These are phyloP conservation scores for Candida patagonica DNA, from an alignment of 805 yeast genomes.

Conservation along the genomic window DNA sequence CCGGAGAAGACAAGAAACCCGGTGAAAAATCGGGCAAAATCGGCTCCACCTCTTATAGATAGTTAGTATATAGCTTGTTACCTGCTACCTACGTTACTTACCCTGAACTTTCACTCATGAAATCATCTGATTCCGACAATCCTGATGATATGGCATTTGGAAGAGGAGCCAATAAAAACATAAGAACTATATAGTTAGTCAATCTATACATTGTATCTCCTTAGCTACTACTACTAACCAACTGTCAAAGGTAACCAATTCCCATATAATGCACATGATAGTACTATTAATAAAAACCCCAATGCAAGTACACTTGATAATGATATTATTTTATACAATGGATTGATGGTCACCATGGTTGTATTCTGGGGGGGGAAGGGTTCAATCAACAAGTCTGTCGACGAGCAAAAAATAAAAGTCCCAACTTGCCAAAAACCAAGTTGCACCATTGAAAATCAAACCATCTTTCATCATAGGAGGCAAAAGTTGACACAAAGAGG, in stretches of 20 bases:
- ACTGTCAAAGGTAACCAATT: conserved; percentile 88
- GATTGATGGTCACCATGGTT: conserved; percentile 36
- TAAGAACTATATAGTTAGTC: conserved; percentile 32
- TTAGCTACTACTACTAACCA: conserved; percentile 29
- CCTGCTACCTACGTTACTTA: conserved; percentile 16
- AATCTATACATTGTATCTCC: background rate
- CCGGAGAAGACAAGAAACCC: conserved; percentile 74
- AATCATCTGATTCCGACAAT: conserved; percentile 43
- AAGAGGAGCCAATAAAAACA: conserved; percentile 60
- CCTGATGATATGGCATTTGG: conserved; percentile 55
- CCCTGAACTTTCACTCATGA: conserved; percentile 47
- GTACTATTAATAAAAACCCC: conserved; percentile 79
- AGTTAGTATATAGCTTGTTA: background rate
- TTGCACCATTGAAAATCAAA: no score
- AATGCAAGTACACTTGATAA: conserved; percentile 72
- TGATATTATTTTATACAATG: conserved; percentile 68
- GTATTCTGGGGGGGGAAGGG: no score
- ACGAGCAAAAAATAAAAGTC: no score
- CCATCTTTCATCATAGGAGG: no score
- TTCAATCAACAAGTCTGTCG: no score
- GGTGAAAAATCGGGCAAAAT: conserved; percentile 69
- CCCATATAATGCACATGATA: conserved; percentile 80
- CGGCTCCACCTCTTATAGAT: conserved; percentile 43
- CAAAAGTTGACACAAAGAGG: no score
- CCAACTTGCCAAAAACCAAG: no score